These are phyloP conservation scores for Gastrolobium bilobum DNA, from an alignment of 306 rosid species.

Conservation along the genomic window DNA sequence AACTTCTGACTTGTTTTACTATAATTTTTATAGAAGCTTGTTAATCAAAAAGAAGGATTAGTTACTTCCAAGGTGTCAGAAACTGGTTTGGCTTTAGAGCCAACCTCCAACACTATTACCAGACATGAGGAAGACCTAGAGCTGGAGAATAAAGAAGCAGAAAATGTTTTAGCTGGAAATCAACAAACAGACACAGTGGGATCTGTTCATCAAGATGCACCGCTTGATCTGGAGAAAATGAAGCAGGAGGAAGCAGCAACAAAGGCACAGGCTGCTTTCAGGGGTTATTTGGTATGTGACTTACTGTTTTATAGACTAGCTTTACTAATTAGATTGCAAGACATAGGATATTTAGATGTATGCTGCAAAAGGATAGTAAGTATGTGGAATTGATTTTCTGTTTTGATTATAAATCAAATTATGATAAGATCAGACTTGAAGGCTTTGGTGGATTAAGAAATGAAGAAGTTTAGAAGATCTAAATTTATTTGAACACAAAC, in stretches of 20 bases:
- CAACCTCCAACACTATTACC: conserved; percentile 49
- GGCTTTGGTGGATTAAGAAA: conserved; percentile 22
- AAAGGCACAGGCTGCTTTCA: conserved; percentile 92
- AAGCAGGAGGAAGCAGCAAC: conserved; percentile 91
- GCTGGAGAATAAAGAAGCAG: conserved; percentile 64
- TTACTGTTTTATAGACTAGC: conserved; percentile 14
- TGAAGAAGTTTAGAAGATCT: conserved; percentile 25
- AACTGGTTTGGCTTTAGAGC: conserved; percentile 63
- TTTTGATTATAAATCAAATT: conserved; percentile 37
- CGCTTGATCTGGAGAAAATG: conserved; percentile 69
- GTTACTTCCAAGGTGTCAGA: conserved; percentile 68
- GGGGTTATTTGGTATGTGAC: conserved; percentile 91
- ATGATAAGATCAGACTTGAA: conserved; percentile 31
- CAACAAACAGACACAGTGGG: conserved; percentile 66
- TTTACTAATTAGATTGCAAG: conserved; percentile 19
- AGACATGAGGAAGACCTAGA: conserved; percentile 59
- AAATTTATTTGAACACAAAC: neutral
- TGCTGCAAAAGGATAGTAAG: neutral
- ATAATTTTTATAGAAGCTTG: conserved; percentile 65
- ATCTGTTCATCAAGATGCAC: conserved; percentile 62
- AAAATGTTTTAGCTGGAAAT: conserved; percentile 57
- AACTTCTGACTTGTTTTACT: conserved; percentile 43
- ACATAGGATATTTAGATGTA: conserved; percentile 6
- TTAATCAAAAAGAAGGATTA: conserved; percentile 69
- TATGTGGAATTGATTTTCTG: neutral